Evolutionary conservation across 441 rosid genomes (phyloP), one percentile per base, ranked within the genome.

Genomic region (Bocquillonia castaneifolia): DNA sequence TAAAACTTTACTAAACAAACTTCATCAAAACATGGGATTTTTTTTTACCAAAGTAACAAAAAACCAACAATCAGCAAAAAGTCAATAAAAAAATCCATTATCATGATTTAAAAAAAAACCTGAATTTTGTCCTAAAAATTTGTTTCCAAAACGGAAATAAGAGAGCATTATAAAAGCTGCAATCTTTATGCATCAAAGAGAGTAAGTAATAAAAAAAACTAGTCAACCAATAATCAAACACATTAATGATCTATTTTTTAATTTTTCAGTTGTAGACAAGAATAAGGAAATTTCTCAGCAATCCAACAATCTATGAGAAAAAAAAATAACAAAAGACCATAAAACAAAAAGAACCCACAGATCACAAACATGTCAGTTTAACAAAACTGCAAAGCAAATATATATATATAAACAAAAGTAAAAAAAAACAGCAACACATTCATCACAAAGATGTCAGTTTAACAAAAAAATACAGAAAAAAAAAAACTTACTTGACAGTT

Each of bases 231-330:
- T 34, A 6, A 5, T n/a, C 20, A 14, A 69, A 31, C n/a, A 44
- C 50, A 64, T 31, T 25, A 17, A 14, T 37, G 71, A 66, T 63
- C 77, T 56, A 64, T 74, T 54, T 56, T 47, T 47, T 61, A 40
- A 8, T n/a, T n/a, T n/a, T n/a, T n/a, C n/a, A n/a, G n/a, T n/a
- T n/a, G n/a, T 32, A 26, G 26, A 65, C 29, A 71, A 71, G 72
- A 37, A 7, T 5, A 26, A 39, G 52, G 56, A 67, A 15, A 58
- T 69, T 67, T 71, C 81, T 53, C 64, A 6, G 70, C 32, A 72
- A 47, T 57, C 67, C 71, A 77, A 63, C 74, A 71, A 60, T 70
- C 66, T 37, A 6, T 18, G 4, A 42, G 10, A 74, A 62, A n/a
- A 53, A 40, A 15, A 23, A 54, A 45, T 0, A 39, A 48, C 25